A percentile compares a stretch with the other conserved stretches of the same genome.
phyloP scores from a whole-genome alignment of 768 basidiomycete genomes.

The Termitomyces sp. region DNA sequence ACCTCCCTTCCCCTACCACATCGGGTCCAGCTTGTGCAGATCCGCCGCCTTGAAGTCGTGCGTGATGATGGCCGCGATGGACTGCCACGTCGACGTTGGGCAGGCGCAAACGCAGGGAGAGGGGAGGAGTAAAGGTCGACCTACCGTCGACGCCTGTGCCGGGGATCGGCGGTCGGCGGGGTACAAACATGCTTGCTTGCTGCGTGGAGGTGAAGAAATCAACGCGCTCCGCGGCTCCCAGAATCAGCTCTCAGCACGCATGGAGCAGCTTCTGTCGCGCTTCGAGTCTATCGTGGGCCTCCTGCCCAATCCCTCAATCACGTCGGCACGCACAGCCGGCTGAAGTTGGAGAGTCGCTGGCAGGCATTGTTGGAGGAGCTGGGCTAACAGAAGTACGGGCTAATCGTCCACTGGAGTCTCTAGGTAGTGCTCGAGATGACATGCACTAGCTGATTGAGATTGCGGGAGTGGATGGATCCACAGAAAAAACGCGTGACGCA shows the following conservation, averaged over 20 bases:
- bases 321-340: no score
- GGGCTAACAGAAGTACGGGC: background rate
- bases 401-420: background rate
- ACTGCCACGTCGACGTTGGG: no score
- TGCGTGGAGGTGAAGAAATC: background rate
- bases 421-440: background rate
- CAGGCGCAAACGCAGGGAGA: no score
- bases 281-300: background rate
- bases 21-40: no score
- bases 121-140: no score
- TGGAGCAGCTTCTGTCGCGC: background rate
- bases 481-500: background rate
- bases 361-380: background rate
- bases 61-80: no score
- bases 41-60: no score
- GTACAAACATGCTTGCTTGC: no score
- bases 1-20: no score
- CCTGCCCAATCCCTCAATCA: no score
- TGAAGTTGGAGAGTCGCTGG: background rate
- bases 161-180: no score
- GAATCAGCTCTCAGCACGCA: background rate
- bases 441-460: background rate
- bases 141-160: no score
- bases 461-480: background rate
- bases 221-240: background rate